Base-by-base conservation (phyloP, 2,329 filamentous ascomycete genomes). In the Diplocarpon mali region DNA sequence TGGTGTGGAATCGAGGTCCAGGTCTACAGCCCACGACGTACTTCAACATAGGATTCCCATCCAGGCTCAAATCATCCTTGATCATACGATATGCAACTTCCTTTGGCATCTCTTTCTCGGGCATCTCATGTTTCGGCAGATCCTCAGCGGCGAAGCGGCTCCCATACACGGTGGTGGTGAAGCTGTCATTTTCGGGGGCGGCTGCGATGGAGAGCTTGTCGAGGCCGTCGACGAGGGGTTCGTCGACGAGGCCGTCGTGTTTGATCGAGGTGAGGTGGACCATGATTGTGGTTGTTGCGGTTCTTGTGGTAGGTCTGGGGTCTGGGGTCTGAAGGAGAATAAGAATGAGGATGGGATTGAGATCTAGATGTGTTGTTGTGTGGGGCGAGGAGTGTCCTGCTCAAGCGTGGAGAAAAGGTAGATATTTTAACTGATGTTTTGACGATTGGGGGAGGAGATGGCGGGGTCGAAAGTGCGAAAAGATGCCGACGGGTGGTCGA, bases 41-140 rank as follows among this genome's bases (percentile, higher is more conserved):
- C 80, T 83, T 86, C 52, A 94, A 74, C 72, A 88, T 90, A 8
- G 88, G 87, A 57, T 90, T 93, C 45, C 88, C 88, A 62, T 96
- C 90, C 42, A 95, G 71, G 52, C 85, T 92, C 53, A 95, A 71
- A 61, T 95, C 86, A 63, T 95, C 90, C 70, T 87, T 90, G 72
- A 95, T 95, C 85, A 95, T 84, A 39, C 88, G 82, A 65, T 95
- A 95, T n/a, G 90, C 90, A 42, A 95, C 76, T 55, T 94, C 85
- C 56, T 77, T 80, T 36, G 90, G 90, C 89, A 95, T 95, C 66
- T 93, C 85, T 15, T 67, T 60, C 57, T 95, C 87, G 1, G 90
- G 88, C 78, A 96, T 95, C 68, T 88, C 83, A 60, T 84, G 71
- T 60, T 75, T 77, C 24, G 89, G 88, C 35, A 96, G 71, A 58